Percentiles rank a stretch among this genome's conserved stretches.
Evolutionary conservation across 331 rosid genomes (phyloP).

Genomic region (Dryas integrifolia): DNA sequence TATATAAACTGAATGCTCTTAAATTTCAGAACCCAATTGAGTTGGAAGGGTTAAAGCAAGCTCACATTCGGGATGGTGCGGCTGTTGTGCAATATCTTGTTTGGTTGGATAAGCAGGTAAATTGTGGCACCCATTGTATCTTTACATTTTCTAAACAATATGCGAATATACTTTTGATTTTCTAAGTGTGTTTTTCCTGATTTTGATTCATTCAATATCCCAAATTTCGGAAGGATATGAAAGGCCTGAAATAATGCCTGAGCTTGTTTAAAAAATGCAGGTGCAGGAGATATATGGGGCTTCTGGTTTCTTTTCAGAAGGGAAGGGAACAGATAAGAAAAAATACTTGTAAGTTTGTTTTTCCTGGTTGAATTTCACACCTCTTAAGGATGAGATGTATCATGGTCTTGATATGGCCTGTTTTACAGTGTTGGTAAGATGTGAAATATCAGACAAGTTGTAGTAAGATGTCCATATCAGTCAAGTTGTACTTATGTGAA

Average conservation of each 20-base stretch:
- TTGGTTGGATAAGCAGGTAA: constrained; percentile 87
- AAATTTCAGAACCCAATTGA: constrained; percentile 68
- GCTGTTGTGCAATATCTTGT: constrained; percentile 93
- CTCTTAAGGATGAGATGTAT: not conserved
- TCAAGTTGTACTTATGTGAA: too few relatives aligned
- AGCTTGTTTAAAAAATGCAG: constrained; percentile 51
- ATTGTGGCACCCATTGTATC: constrained; percentile 18
- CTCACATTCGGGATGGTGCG: constrained; percentile 91
- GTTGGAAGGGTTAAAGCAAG: constrained; percentile 76
- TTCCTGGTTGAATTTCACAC: constrained; percentile 7
- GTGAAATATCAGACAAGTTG: not conserved
- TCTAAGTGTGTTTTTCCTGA: not conserved
- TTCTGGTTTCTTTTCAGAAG: constrained; percentile 81
- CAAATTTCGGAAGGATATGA: constrained; percentile 5
- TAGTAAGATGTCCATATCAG: not conserved
- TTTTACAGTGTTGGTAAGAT: not conserved
- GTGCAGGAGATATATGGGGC: constrained; percentile 90
- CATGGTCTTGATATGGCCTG: not conserved
- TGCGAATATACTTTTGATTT: not conserved
- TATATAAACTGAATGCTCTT: constrained; percentile 9
- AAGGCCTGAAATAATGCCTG: constrained; percentile 28
- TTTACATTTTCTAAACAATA: constrained; percentile 8
- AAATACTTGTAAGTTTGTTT: constrained; percentile 48
- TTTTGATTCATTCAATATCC: constrained; percentile 9
- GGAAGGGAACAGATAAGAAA: constrained; percentile 41